Evolutionary conservation across 768 basidiomycete species (phyloP).

Genomic region (Boletus tylopilopsis): DNA sequence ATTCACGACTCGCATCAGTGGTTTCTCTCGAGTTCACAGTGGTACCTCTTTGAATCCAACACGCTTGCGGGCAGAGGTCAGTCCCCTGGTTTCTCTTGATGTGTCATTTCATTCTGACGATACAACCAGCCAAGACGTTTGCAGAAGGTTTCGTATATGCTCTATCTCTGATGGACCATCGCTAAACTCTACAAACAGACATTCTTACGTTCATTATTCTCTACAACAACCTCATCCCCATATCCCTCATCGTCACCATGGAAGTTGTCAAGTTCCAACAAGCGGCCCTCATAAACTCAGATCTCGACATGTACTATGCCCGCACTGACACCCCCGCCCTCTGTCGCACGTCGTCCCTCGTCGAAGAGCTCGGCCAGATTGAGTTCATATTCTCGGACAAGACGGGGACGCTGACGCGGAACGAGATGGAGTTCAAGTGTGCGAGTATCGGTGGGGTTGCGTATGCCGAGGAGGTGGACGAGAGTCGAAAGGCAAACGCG

Average conservation of each 20-base stretch:
- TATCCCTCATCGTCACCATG: conserved; percentile 99
- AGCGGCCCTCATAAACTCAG: conserved; percentile 94
- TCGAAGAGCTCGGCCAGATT: conserved; percentile 98
- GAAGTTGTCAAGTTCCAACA: conserved; percentile 99
- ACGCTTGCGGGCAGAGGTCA: conserved; percentile 62
- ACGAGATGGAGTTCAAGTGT: conserved; percentile 97
- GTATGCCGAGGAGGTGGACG: conserved; percentile 91
- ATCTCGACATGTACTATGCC: conserved; percentile 97
- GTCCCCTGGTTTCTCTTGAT: conserved; percentile 15
- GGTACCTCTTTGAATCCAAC: conserved; percentile 77
- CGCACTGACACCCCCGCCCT: conserved; percentile 94
- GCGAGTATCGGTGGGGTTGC: conserved; percentile 85
- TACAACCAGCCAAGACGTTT: conserved; percentile 61
- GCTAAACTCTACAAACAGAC: conserved; percentile 45
- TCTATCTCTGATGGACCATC: not conserved
- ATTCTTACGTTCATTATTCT: conserved; percentile 98
- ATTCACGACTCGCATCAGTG: conserved; percentile 42
- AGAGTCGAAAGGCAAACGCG: conserved; percentile 62
- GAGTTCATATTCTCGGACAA: conserved; percentile 96
- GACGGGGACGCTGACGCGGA: conserved; percentile 92
- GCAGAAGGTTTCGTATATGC: conserved; percentile 61
- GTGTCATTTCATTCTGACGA: not conserved
- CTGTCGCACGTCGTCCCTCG: conserved; percentile 96
- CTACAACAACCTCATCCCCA: conserved; percentile 98
- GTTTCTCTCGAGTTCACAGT: conserved; percentile 83